A percentile compares a stretch with the other conserved stretches of the same genome.
Conservation (phyloP, 2,329 filamentous ascomycete species). For the Nemania abortiva region DNA sequence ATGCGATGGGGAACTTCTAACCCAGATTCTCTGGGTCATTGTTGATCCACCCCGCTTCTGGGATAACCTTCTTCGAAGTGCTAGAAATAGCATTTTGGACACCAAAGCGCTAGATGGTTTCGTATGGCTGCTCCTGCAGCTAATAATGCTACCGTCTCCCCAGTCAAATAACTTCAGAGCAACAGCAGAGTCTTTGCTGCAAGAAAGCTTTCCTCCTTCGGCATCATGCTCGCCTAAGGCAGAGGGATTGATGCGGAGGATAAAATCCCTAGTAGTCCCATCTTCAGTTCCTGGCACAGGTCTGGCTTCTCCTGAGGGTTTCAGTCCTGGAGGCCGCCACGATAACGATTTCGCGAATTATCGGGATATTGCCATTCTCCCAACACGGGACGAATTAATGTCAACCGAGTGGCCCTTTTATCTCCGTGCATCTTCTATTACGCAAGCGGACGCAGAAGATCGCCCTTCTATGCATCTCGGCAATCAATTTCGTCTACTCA, state of each 20-base stretch:
- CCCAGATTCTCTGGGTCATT: conserved; percentile 24
- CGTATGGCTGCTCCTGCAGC: conserved; percentile 22
- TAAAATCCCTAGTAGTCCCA: conserved; percentile 9
- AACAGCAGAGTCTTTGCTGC: conserved; percentile 7
- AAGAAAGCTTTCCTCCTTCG: background rate
- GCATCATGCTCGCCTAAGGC: conserved; percentile 6
- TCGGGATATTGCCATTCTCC: conserved; percentile 71
- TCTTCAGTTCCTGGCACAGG: background rate
- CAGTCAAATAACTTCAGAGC: conserved; percentile 21
- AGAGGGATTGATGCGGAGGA: conserved; percentile 12
- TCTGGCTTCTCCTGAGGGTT: background rate
- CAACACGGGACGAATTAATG: conserved; percentile 73
- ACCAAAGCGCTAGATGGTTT: conserved; percentile 25
- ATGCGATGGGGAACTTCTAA: conserved; percentile 27
- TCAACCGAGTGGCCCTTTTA: conserved; percentile 67
- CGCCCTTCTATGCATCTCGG: conserved; percentile 69
- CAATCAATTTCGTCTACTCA: conserved; percentile 77
- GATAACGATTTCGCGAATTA: conserved; percentile 78
- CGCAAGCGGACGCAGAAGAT: conserved; percentile 51
- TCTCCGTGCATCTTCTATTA: conserved; percentile 63
- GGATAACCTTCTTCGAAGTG: conserved; percentile 19
- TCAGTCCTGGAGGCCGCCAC: conserved; percentile 56
- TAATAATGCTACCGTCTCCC: conserved; percentile 13
- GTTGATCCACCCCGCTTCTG: conserved; percentile 25
- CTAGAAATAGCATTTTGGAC: conserved; percentile 7